These are phyloP conservation scores for Rhodotorula sp. DNA, from an alignment of 1,284 basidiomycete genomes.

Conservation along the genomic window DNA sequence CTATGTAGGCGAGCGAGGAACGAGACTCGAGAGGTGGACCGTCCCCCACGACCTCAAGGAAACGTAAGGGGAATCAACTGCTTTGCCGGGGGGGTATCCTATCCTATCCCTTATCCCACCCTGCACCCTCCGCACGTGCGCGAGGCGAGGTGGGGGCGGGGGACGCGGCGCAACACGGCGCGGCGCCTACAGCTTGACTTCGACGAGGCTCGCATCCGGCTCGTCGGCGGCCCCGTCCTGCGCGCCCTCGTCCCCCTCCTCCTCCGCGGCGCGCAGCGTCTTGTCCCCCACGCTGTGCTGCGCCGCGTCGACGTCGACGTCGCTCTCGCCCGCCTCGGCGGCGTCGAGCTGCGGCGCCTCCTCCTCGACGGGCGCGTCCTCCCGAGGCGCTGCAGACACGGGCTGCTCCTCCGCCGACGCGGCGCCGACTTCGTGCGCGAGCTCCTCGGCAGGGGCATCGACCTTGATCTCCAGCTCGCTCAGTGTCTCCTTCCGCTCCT, in stretches of 20 bases:
- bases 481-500: background rate
- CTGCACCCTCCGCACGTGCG: too few species aligned
- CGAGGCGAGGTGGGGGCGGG: too few species aligned
- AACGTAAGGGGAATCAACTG: too few species aligned
- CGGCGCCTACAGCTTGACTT: background rate
- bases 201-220: constrained; percentile 21
- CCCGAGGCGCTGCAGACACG: background rate
- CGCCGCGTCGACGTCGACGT: background rate
- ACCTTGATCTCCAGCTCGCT: background rate
- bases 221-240: background rate
- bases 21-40: too few species aligned
- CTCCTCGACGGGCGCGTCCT: background rate
- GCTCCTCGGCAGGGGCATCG: constrained; percentile 1
- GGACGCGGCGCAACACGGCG: too few species aligned
- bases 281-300: background rate
- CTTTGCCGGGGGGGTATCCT: too few species aligned
- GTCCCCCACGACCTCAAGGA: too few species aligned
- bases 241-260: background rate
- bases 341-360: constrained; percentile 4
- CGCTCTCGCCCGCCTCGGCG: background rate
- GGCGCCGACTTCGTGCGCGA: background rate
- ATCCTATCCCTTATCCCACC: too few species aligned
- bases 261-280: too few species aligned
- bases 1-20: too few species aligned
- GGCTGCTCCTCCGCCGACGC: background rate